A percentile compares a stretch with the other conserved stretches of the same genome.
Evolutionary conservation across 192 early-diverging fungal species (phyloP).

Genomic region (Umbelopsis vinacea): DNA sequence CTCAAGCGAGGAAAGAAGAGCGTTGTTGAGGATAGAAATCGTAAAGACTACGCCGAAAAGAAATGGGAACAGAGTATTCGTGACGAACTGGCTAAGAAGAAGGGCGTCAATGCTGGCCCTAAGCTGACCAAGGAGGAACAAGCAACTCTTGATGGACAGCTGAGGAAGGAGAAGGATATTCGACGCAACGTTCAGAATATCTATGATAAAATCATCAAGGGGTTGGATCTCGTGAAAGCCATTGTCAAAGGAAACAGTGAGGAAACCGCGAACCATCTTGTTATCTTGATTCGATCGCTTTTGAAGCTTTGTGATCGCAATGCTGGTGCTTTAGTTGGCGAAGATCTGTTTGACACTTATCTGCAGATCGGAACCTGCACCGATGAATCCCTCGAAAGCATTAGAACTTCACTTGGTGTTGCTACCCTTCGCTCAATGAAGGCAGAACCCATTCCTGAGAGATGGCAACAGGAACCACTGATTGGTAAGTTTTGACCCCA

Average conservation of each 20-base stretch:
- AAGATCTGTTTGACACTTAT: slow-evolving; percentile 61
- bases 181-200: slow-evolving; percentile 65
- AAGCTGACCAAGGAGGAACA: slow-evolving; percentile 81
- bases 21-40: slow-evolving; percentile 44
- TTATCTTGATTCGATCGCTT: slow-evolving; percentile 57
- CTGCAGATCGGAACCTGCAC: slow-evolving; percentile 52
- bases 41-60: slow-evolving; percentile 65
- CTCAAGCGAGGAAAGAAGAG: slow-evolving; percentile 64
- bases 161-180: slow-evolving; percentile 73
- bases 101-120: slow-evolving; percentile 44
- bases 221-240: slow-evolving; percentile 68
- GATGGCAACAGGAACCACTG: slow-evolving; percentile 53
- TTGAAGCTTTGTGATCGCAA: slow-evolving; percentile 53
- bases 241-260: slow-evolving; percentile 62
- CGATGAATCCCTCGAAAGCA: slow-evolving; percentile 44
- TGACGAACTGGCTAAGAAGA: slow-evolving; percentile 75
- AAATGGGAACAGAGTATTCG: slow-evolving; percentile 81
- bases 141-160: slow-evolving; percentile 69
- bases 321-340: slow-evolving; percentile 61
- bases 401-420: slow-evolving; percentile 48
- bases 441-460: slow-evolving; percentile 47
- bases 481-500: slow-evolving; percentile 38
- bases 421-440: slow-evolving; percentile 56
- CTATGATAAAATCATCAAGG: slow-evolving; percentile 54
- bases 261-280: slow-evolving; percentile 61